Percentiles rank a stretch among this genome's conserved stretches.
Conservation (phyloP, 139 green algal species). For the Yamagishiella unicocca region DNA sequence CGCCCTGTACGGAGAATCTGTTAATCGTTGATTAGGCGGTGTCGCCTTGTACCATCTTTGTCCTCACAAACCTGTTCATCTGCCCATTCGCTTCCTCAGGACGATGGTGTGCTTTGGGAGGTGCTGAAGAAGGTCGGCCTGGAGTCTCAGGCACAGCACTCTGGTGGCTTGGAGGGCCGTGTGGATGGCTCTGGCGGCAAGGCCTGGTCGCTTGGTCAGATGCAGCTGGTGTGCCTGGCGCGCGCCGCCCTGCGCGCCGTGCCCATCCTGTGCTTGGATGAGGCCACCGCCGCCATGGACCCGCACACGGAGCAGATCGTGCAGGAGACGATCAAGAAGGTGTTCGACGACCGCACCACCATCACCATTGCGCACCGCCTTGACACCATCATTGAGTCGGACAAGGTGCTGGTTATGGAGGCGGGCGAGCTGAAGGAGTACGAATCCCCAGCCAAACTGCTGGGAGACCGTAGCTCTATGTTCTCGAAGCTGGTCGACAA, state of each 20-base stretch:
- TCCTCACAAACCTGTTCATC: no score
- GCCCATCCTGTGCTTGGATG: constrained; percentile 79
- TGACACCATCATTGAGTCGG: constrained; percentile 84
- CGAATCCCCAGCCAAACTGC: constrained; percentile 54
- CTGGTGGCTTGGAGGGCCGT: constrained; percentile 76
- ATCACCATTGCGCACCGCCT: constrained; percentile 79
- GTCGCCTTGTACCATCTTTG: no score
- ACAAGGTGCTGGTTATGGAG: constrained; percentile 79
- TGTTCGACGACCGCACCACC: constrained; percentile 76
- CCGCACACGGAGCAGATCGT: constrained; percentile 82
- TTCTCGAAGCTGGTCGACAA: constrained; percentile 76
- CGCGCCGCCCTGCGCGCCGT: constrained; percentile 77
- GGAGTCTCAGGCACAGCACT: constrained; percentile 37
- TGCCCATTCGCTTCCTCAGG: no score
- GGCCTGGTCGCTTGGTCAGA: constrained; percentile 77
- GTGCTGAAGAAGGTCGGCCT: constrained; percentile 54
- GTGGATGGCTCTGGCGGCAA: constrained; percentile 62
- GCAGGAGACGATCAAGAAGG: constrained; percentile 68
- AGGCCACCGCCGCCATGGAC: constrained; percentile 86
- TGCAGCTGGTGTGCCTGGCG: constrained; percentile 85
- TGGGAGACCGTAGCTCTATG: constrained; percentile 60
- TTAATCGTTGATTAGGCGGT: no score
- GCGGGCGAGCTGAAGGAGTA: constrained; percentile 77
- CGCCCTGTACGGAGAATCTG: no score
- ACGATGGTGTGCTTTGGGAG: constrained; percentile 72